Conservation (phyloP, 768 basidiomycete species). For the Russula brevipes region DNA sequence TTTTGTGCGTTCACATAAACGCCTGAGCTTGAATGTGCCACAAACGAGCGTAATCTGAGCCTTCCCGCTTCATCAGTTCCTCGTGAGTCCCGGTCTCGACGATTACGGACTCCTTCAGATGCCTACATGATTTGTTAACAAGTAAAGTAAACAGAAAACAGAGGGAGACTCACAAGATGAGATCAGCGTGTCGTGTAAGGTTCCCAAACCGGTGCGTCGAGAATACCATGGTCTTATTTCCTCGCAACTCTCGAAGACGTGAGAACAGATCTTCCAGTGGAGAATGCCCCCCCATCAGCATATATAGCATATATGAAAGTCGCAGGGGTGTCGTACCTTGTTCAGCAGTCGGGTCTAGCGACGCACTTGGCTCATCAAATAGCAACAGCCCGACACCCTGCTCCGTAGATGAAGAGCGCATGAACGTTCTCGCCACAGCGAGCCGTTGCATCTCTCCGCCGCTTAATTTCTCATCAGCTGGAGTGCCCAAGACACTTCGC, state of each 20-base stretch:
- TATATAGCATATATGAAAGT: not conserved
- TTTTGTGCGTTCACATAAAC: slow-evolving; percentile 35
- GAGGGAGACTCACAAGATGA: slow-evolving; percentile 14
- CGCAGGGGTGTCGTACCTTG: slow-evolving; percentile 41
- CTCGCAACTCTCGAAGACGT: slow-evolving; percentile 58
- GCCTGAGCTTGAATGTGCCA: slow-evolving; percentile 73
- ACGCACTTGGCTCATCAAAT: slow-evolving; percentile 71
- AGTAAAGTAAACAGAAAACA: not conserved
- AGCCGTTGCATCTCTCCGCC: slow-evolving; percentile 76
- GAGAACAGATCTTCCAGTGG: slow-evolving; percentile 56
- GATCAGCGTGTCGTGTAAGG: slow-evolving; percentile 52
- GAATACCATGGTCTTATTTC: slow-evolving; percentile 79
- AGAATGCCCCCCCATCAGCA: not conserved
- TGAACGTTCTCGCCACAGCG: slow-evolving; percentile 68
- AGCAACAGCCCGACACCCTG: slow-evolving; percentile 52
- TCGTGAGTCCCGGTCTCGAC: slow-evolving; percentile 66
- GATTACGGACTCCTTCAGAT: slow-evolving; percentile 59
- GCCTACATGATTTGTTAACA: slow-evolving; percentile 37
- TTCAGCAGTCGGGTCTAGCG: slow-evolving; percentile 70
- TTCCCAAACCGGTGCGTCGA: slow-evolving; percentile 70
- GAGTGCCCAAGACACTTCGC: not conserved
- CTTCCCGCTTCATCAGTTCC: slow-evolving; percentile 46
- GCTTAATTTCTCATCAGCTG: slow-evolving; percentile 36
- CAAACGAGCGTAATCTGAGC: slow-evolving; percentile 61
- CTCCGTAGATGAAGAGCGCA: slow-evolving; percentile 50